These are phyloP conservation scores for Ceratocystis harringtonii DNA, from an alignment of 2,329 filamentous ascomycete species.

Conservation along the genomic window DNA sequence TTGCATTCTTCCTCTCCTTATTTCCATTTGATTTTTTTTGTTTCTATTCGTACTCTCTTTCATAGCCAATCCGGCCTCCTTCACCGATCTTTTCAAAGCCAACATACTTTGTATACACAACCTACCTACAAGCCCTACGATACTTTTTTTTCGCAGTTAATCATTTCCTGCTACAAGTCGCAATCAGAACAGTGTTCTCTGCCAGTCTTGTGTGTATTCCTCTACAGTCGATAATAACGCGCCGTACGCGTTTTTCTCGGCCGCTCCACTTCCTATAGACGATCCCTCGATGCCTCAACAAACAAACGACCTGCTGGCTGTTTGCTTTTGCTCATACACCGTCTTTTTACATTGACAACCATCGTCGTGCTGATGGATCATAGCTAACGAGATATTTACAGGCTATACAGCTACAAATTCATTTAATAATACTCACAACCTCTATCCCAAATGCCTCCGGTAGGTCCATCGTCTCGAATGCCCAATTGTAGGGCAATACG, in stretches of 20 bases:
- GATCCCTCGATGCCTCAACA: not conserved
- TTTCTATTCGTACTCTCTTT: slow-evolving; percentile 19
- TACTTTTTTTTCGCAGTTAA: not conserved
- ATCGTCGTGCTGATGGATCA: not conserved
- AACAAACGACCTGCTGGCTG: not conserved
- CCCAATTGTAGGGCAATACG: not conserved
- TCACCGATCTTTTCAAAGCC: slow-evolving; percentile 19
- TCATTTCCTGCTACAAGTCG: not conserved
- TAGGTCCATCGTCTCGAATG: slow-evolving; percentile 23
- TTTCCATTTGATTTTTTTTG: slow-evolving; percentile 20
- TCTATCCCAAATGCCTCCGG: slow-evolving; percentile 26
- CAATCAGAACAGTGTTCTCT: not conserved
- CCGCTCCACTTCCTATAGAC: not conserved
- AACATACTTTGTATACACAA: slow-evolving; percentile 4
- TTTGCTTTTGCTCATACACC: not conserved
- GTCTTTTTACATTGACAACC: not conserved
- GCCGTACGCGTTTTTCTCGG: not conserved
- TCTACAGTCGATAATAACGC: not conserved
- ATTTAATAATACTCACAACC: slow-evolving; percentile 10
- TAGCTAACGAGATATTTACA: not conserved
- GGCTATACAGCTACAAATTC: slow-evolving; percentile 8
- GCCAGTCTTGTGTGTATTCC: slow-evolving; percentile 1
- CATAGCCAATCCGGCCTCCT: not conserved
- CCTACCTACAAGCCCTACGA: slow-evolving; percentile 11
- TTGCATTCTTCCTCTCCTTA: slow-evolving; percentile 16